Conservation (phyloP, 805 yeast species). For the Lipomyces chichibuensis region DNA sequence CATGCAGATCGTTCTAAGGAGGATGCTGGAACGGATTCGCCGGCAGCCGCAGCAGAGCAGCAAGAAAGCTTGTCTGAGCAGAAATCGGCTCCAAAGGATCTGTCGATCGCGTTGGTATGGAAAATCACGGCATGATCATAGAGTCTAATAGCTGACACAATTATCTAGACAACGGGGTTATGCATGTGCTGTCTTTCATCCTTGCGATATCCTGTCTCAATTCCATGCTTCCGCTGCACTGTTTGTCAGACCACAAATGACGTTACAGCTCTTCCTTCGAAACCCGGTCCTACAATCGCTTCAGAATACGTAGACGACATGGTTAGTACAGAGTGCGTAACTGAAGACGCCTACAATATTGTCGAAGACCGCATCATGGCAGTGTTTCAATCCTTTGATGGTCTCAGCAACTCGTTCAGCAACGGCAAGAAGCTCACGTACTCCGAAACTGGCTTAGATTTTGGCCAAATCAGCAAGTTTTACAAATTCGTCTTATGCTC, state of each 20-base stretch:
- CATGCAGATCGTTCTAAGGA: neutral
- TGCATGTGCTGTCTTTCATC: slow-evolving; percentile 43
- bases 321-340: slow-evolving; percentile 44
- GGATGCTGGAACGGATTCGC: neutral
- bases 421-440: slow-evolving; percentile 46
- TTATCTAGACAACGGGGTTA: slow-evolving; percentile 28
- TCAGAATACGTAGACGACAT: slow-evolving; percentile 6
- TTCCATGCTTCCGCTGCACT: slow-evolving; percentile 56
- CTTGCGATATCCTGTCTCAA: slow-evolving; percentile 37
- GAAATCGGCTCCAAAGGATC: neutral
- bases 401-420: slow-evolving; percentile 61
- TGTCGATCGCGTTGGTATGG: neutral
- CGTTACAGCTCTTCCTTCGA: slow-evolving; percentile 26
- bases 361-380: slow-evolving; percentile 53
- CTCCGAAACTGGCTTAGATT: slow-evolving; percentile 56
- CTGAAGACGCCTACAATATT: slow-evolving; percentile 42
- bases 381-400: slow-evolving; percentile 53
- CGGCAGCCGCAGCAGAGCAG: neutral
- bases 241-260: slow-evolving; percentile 51
- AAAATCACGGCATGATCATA: neutral
- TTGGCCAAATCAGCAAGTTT: slow-evolving; percentile 51
- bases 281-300: slow-evolving; percentile 3
- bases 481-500: slow-evolving; percentile 54
- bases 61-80: neutral
- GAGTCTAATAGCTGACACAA: neutral